Evolutionary conservation across 768 basidiomycete genomes (phyloP).

Genomic region (Mycena polygramma): DNA sequence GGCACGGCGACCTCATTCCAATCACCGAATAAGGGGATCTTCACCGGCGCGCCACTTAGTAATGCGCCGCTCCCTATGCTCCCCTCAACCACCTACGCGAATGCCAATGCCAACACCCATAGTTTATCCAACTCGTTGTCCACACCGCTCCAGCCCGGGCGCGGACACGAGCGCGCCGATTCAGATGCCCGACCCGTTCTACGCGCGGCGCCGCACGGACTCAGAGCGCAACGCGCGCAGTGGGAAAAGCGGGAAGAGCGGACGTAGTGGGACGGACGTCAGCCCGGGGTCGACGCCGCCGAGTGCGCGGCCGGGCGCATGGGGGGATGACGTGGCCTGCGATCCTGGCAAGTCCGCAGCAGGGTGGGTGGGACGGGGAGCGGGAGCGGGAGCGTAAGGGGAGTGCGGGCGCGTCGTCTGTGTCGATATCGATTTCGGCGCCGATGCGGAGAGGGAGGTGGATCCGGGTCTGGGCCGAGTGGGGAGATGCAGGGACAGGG

Average conservation of each 20-base stretch:
- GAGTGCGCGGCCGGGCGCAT: too few species aligned
- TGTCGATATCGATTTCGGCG: slow-evolving; percentile 39
- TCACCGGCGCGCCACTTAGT: slow-evolving; percentile 17
- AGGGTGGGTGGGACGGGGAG: background rate
- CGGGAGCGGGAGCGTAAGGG: slow-evolving; percentile 7
- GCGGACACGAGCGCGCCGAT: slow-evolving; percentile 3
- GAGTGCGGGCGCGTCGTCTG: too few species aligned
- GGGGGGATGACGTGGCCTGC: slow-evolving; percentile 46
- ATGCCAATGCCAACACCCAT: background rate
- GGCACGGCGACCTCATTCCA: background rate
- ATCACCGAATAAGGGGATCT: background rate
- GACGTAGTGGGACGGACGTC: background rate
- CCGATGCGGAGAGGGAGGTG: background rate
- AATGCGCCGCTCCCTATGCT: slow-evolving; percentile 47
- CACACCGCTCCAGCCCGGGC: slow-evolving; percentile 4
- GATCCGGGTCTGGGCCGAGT: background rate
- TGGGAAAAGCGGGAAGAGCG: slow-evolving; percentile 15
- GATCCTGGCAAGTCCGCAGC: slow-evolving; percentile 37
- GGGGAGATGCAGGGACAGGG: slow-evolving; percentile 8
- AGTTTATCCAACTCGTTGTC: background rate
- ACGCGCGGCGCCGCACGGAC: slow-evolving; percentile 30
- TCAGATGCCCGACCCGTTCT: slow-evolving; percentile 19
- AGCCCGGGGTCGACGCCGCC: slow-evolving; percentile 33
- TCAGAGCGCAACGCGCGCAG: slow-evolving; percentile 27
- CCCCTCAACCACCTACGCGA: background rate